These are phyloP conservation scores for Warburgia ugandensis DNA, from an alignment of 164 flowering plant species.

Conservation along the genomic window DNA sequence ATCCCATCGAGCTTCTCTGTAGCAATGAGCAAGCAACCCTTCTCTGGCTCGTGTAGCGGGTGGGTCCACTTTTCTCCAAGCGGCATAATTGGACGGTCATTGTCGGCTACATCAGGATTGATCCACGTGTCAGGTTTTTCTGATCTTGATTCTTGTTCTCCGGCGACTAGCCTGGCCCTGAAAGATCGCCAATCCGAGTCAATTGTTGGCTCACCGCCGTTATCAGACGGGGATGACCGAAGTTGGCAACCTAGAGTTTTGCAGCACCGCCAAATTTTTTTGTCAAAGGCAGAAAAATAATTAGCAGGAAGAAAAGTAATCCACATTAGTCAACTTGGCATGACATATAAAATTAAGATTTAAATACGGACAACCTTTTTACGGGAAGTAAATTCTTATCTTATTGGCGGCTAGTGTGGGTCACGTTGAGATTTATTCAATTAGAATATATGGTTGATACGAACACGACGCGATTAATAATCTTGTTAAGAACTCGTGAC, in stretches of 20 bases:
- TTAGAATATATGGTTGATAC: too few species aligned
- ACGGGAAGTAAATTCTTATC: not conserved
- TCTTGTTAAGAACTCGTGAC: too few species aligned
- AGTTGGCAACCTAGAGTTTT: slow-evolving; percentile 39
- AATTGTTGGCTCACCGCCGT: slow-evolving; percentile 19
- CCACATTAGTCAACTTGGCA: not conserved
- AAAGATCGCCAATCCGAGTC: slow-evolving; percentile 74
- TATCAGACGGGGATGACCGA: slow-evolving; percentile 28
- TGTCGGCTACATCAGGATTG: slow-evolving; percentile 30
- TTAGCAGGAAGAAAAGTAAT: not conserved
- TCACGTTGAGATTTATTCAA: not conserved
- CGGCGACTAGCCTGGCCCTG: slow-evolving; percentile 66
- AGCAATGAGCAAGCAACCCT: slow-evolving; percentile 81
- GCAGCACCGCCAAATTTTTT: too few species aligned
- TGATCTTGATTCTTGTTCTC: slow-evolving; percentile 26
- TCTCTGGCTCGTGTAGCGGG: slow-evolving; percentile 66
- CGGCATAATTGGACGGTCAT: slow-evolving; percentile 15
- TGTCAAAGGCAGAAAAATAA: not conserved
- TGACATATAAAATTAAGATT: not conserved
- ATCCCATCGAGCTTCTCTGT: slow-evolving; percentile 91
- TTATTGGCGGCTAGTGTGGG: not conserved
- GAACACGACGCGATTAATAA: too few species aligned
- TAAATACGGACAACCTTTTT: too few species aligned
- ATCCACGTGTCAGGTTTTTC: slow-evolving; percentile 17
- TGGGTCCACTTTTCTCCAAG: slow-evolving; percentile 73